A percentile compares a stretch with the other conserved stretches of the same genome.
These are phyloP conservation scores for Leishmania aethiopica DNA, from an alignment of 208 protist species.

Conservation along the genomic window DNA sequence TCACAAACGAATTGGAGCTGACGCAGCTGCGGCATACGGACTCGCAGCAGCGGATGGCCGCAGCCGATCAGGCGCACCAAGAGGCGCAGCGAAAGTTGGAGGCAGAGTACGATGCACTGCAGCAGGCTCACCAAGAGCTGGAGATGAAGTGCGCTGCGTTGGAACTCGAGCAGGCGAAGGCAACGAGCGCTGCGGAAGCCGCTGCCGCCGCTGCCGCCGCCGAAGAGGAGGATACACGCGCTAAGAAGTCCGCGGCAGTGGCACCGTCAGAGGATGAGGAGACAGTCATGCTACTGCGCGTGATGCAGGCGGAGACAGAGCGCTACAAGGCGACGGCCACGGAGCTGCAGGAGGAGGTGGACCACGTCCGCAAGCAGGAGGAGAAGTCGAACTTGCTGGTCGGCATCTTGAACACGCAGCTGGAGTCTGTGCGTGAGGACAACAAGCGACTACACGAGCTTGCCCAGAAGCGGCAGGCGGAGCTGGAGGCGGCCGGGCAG, in stretches of 20 bases:
- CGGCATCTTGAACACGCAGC: constrained; percentile 84
- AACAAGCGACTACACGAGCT: constrained; percentile 70
- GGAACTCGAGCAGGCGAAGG: constrained; percentile 16
- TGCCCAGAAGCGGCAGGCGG: constrained; percentile 40
- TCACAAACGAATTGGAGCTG: constrained; percentile 78
- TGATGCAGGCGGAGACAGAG: constrained; percentile 79
- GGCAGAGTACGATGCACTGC: constrained; percentile 31
- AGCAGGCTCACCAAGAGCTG: constrained; percentile 38
- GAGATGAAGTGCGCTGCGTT: constrained; percentile 32
- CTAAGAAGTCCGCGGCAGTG: constrained; percentile 6
- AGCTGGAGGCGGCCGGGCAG: constrained; percentile 52
- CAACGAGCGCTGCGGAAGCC: constrained; percentile 8
- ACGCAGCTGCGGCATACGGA: constrained; percentile 60
- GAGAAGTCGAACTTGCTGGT: constrained; percentile 85
- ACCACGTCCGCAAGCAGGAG: constrained; percentile 73
- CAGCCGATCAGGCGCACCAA: constrained; percentile 30
- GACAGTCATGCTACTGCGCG: constrained; percentile 73
- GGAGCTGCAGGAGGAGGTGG: constrained; percentile 60
- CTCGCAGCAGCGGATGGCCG: constrained; percentile 28
- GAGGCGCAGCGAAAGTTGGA: constrained; percentile 34
- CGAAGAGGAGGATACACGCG: constrained; percentile 1
- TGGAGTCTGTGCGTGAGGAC: constrained; percentile 79
- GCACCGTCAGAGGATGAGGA: constrained; percentile 63
- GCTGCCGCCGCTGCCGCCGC: constrained; percentile 3
- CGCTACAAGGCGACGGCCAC: constrained; percentile 70